Evolutionary conservation across 2,329 filamentous ascomycete species (phyloP), one percentile per base, ranked within the genome.

Genomic region (Ascosphaera apis): DNA sequence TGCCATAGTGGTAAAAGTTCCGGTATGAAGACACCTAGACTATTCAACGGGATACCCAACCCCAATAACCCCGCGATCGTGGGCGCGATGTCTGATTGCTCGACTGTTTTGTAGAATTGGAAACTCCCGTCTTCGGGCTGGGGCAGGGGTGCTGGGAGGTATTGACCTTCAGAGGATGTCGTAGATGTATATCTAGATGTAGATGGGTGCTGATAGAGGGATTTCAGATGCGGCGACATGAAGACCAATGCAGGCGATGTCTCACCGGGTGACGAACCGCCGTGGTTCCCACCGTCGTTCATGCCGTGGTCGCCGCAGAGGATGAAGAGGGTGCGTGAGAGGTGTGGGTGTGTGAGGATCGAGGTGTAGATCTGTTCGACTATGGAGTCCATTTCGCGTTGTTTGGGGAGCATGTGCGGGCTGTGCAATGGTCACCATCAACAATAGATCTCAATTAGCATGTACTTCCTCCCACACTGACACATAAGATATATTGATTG

Each of bases 221-320:
- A 50, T 47, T 67, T 69, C 31, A 92, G 63, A 48, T 82, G 88
- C 0, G 86, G 83, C 2, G 83, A 88, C 43, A 91, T 69, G 52
- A 98, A 95, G 15, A 93, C 68, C 7, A 98, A 60, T 12, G 88
- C 88, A 0, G 88, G 77, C 1, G 86, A 93, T 1, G 88, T 95
- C 59, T 98, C 88, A 31, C 88, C 86, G 1, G 82, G 70, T 0
- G 84, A 84, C 7, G 86, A 93, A 28, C 86, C 88, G 19, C 88
- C 88, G 51, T 98, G 88, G 45, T 95, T 95, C 2, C 88, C 88
- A 15, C 81, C 88, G 46, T 95, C 86, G 46, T 95, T 98, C 88
- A 98, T 98, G n/a, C 88, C 88, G 51, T 98, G 88, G 47, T 98
- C 91, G 38, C 88, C 88, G 38, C 76, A 82, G 4, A 98, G 58